Conservation (phyloP, 495 filamentous ascomycete genomes). For the Parathielavia appendiculata region DNA sequence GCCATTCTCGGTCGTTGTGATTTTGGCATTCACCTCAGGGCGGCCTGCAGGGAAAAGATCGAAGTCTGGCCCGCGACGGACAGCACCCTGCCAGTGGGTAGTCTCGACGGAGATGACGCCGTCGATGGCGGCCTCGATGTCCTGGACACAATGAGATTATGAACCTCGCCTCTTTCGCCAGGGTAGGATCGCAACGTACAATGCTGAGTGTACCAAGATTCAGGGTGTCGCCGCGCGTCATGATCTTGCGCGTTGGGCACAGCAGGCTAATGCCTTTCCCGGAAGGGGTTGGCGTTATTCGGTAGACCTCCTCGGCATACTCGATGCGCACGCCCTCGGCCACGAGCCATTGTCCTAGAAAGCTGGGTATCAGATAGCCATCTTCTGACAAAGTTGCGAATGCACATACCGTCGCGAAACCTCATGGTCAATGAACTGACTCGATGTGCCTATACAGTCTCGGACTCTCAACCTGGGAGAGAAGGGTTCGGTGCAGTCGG, state of each 20-base stretch:
- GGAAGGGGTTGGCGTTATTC: constrained; percentile 33
- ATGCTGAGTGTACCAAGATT: constrained; percentile 50
- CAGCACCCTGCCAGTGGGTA: constrained; percentile 59
- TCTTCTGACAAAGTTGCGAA: background rate
- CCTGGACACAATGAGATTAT: constrained; percentile 39
- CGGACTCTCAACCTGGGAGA: too few relatives aligned
- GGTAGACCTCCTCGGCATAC: constrained; percentile 52
- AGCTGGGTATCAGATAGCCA: background rate
- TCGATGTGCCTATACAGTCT: too few relatives aligned
- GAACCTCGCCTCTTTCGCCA: too few relatives aligned
- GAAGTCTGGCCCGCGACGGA: constrained; percentile 58
- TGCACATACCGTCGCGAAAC: constrained; percentile 16
- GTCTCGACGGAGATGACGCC: constrained; percentile 59
- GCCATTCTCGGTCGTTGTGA: constrained; percentile 45
- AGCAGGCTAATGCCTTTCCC: constrained; percentile 42
- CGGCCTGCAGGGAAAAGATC: constrained; percentile 52
- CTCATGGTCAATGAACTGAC: too few relatives aligned
- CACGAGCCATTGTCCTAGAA: constrained; percentile 38
- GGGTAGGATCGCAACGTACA: constrained; percentile 25
- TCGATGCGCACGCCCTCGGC: constrained; percentile 46
- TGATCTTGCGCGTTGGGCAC: constrained; percentile 47
- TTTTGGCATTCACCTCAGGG: constrained; percentile 41
- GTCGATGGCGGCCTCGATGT: constrained; percentile 50
- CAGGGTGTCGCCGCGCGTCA: constrained; percentile 50
- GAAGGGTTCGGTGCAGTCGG: too few relatives aligned